Conservation (phyloP, 2,329 filamentous ascomycete species). For the Fonsecaea nubica region DNA sequence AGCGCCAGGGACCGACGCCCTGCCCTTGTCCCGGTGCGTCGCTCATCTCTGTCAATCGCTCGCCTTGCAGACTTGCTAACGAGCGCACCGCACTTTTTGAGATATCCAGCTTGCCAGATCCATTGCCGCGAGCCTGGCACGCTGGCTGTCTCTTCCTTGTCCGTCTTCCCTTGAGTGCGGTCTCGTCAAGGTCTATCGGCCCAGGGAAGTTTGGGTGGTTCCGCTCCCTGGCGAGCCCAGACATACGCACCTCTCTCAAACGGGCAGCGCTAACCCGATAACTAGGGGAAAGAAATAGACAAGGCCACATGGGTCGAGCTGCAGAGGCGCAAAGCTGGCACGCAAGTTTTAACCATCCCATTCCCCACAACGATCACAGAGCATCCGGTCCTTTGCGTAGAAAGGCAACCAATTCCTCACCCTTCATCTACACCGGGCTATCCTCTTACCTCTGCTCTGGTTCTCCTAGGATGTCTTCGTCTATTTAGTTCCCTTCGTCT, state of each 20-base stretch:
- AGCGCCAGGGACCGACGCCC: constrained; percentile 20
- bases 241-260: constrained; percentile 35
- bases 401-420: constrained; percentile 32
- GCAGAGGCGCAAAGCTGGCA: constrained; percentile 25
- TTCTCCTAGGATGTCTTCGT: constrained; percentile 25
- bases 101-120: constrained; percentile 25
- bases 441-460: constrained; percentile 23
- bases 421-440: constrained; percentile 22
- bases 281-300: constrained; percentile 22
- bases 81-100: not conserved
- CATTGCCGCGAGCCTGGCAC: constrained; percentile 20
- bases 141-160: constrained; percentile 19
- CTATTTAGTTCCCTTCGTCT: constrained; percentile 32
- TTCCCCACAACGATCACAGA: constrained; percentile 16
- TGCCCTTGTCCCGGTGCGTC: constrained; percentile 9
- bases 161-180: constrained; percentile 1
- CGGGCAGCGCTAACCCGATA: constrained; percentile 29
- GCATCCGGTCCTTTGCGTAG: constrained; percentile 19
- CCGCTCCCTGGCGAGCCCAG: constrained; percentile 26
- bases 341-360: constrained; percentile 13
- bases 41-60: constrained; percentile 29
- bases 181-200: constrained; percentile 12
- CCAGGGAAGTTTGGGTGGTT: constrained; percentile 12
- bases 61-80: constrained; percentile 28
- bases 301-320: constrained; percentile 36